Conservation (phyloP, 2,329 filamentous ascomycete species). For the Colletotrichum echinochloae region DNA sequence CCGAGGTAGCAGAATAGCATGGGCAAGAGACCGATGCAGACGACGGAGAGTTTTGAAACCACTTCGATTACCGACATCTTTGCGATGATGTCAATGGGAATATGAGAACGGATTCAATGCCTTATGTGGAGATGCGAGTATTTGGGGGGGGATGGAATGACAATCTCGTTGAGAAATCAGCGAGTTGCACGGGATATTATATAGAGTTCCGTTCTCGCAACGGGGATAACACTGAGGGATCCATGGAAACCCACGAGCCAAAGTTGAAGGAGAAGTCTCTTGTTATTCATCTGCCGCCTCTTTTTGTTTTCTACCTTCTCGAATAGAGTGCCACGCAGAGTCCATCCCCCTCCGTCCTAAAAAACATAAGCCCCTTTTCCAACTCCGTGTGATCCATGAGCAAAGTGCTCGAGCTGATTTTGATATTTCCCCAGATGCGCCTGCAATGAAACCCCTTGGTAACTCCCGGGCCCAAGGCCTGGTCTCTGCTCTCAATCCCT, state of each 20-base stretch:
- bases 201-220: not conserved
- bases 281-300: too few species aligned
- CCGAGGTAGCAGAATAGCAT: not conserved
- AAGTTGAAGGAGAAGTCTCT: not conserved
- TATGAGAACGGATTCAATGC: too few species aligned
- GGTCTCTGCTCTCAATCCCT: not conserved
- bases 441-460: not conserved
- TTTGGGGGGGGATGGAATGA: not conserved
- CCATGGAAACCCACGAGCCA: not conserved
- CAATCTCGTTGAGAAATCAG: not conserved
- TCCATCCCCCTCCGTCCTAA: not conserved
- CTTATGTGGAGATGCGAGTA: not conserved
- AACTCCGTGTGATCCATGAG: slow-evolving; percentile 9
- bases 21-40: not conserved
- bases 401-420: not conserved
- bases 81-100: rapidly evolving
- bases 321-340: not conserved
- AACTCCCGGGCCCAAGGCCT: not conserved
- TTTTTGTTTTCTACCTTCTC: too few species aligned
- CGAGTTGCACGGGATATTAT: not conserved
- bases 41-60: not conserved
- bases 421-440: not conserved
- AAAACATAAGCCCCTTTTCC: not conserved
- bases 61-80: not conserved
- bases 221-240: too few species aligned